phyloP scores from a whole-genome alignment of 768 basidiomycete species.

The Pulveroboletus sp. region DNA sequence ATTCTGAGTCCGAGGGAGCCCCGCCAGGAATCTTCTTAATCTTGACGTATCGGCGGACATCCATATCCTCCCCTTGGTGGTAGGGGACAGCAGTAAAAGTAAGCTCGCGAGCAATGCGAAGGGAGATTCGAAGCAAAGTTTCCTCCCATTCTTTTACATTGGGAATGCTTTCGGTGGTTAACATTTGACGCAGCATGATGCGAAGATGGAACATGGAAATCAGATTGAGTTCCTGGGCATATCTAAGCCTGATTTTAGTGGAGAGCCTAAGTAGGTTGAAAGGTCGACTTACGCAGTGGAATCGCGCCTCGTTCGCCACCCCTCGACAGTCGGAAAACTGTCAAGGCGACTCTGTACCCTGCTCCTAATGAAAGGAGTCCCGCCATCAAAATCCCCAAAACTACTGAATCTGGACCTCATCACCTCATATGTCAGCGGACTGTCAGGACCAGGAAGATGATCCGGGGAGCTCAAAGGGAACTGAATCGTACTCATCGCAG shows the following conservation, averaged over 20 bases:
- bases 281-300: conserved; percentile 72
- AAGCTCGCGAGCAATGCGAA: conserved; percentile 81
- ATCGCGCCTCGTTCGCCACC: conserved; percentile 84
- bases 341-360: conserved; percentile 78
- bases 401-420: conserved; percentile 64
- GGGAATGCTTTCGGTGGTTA: conserved; percentile 76
- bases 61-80: conserved; percentile 88
- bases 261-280: not conserved
- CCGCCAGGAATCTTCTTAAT: conserved; percentile 99
- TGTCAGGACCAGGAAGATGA: conserved; percentile 45
- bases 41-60: conserved; percentile 91
- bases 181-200: conserved; percentile 87
- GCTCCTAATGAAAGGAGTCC: conserved; percentile 80
- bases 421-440: conserved; percentile 46
- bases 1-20: conserved; percentile 87
- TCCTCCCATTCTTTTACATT: conserved; percentile 87
- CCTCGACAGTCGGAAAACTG: conserved; percentile 49
- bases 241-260: conserved; percentile 39
- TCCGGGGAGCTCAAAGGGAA: conserved; percentile 81
- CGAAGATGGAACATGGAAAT: conserved; percentile 88
- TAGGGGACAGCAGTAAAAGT: conserved; percentile 69
- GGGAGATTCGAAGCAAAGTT: conserved; percentile 71
- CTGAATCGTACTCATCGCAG: conserved; percentile 64
- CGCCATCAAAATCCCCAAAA: conserved; percentile 65
- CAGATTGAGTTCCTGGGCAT: conserved; percentile 77